Base-by-base conservation (phyloP, 768 basidiomycete genomes). In the Psilocybe cyanescens region DNA sequence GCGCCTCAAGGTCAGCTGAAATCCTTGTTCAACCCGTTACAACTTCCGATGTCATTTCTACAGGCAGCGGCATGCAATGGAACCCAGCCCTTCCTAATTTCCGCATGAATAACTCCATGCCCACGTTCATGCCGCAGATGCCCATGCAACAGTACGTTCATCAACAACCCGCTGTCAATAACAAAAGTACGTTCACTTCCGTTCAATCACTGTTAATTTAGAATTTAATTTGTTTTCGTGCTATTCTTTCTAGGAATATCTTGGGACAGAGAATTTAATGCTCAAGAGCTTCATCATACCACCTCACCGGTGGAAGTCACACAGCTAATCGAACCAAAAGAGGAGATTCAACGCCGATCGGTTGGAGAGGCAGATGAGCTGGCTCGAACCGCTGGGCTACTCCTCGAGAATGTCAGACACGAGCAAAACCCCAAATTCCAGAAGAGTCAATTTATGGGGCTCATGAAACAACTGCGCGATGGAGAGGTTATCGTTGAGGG, bases 401-500 rank as follows among this genome's bases (percentile, higher is more conserved):
- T 97, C 41, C 77, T 97, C 57, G 86, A 92, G 45, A 82, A 89
- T n/a, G 84, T 96, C 49, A 80, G 84, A 68, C 75, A 88, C 60
- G 91, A 92, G 57, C 81, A 83, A 68, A 94, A 92, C 69, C 86
- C 88, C 37, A 97, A 97, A 72, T 95, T 97, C 69, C 82, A 86
- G 74, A 84, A 93, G 33, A 94, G 92, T 72, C 81, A 85, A 60
- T 97, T 97, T 71, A 79, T 97, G 81, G 82, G 82, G 19, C 80
- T 97, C 29, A 97, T 97, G 95, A 85, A 83, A 55, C 87, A 92
- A 72, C 75, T 97, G 58, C 80, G 92, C 41, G 95, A 95, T 73
- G 85, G 88, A 7, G 84, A 90, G 68, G 81, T 94, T 44, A 81
- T 88, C 14, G 88, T 97, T 2, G 87, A 91, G 51, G 92, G 90